Percentiles rank a stretch among this genome's conserved stretches.
Conservation (phyloP, 176 grass and related monocot genomes). For the Oryza coarctata region DNA sequence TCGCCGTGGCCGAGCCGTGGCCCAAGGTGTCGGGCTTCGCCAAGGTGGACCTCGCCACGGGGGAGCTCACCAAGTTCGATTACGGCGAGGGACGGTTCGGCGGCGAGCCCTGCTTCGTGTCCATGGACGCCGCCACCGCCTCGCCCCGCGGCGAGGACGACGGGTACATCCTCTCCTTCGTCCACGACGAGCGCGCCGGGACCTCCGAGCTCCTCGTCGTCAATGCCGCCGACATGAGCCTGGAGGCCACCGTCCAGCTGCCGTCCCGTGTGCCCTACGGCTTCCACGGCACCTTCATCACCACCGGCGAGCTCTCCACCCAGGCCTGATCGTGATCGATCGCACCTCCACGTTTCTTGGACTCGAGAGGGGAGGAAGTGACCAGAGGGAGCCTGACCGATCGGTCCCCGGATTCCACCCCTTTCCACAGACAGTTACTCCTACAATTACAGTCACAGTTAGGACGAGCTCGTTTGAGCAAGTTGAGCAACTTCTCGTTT, state of each 20-base stretch:
- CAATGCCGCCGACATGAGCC: constrained; percentile 71
- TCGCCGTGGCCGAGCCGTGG: constrained; percentile 91
- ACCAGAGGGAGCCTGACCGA: constrained; percentile 39
- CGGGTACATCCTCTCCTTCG: constrained; percentile 74
- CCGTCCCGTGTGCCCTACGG: constrained; percentile 90
- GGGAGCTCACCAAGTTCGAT: constrained; percentile 61
- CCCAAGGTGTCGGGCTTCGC: constrained; percentile 94
- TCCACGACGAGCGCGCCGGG: constrained; percentile 68
- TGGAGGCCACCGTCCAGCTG: constrained; percentile 79
- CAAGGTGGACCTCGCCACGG: constrained; percentile 79
- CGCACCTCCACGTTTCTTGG: constrained; percentile 49
- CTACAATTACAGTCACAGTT: not conserved
- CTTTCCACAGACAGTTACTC: constrained; percentile 5
- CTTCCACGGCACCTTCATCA: constrained; percentile 90
- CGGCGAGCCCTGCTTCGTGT: constrained; percentile 88
- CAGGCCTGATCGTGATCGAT: constrained; percentile 47
- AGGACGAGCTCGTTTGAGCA: too few relatives aligned
- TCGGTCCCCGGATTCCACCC: constrained; percentile 47
- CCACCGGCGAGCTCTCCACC: constrained; percentile 48
- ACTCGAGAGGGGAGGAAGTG: constrained; percentile 35
- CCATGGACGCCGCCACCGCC: constrained; percentile 23
- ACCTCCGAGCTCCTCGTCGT: constrained; percentile 77
- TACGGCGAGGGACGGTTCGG: constrained; percentile 74
- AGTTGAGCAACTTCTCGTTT: too few relatives aligned
- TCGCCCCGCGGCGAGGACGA: constrained; percentile 68